Percentiles rank a stretch among this genome's conserved stretches.
phyloP scores from a whole-genome alignment of 2,329 filamentous ascomycete species.

The Phoma sp. region DNA sequence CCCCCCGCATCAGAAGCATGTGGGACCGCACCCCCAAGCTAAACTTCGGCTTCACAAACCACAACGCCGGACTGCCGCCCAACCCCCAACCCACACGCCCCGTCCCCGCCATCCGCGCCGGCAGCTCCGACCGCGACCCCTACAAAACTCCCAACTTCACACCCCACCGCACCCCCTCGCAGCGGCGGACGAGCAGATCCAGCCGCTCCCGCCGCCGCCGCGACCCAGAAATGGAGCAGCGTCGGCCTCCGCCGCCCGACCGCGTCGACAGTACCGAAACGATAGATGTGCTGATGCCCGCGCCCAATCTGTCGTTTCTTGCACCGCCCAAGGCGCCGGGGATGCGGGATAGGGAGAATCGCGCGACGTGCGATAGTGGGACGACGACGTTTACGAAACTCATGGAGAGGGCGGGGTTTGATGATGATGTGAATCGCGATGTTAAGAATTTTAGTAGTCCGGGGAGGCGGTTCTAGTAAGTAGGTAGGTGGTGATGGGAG shows the following conservation, averaged over 20 bases:
- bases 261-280: conserved; percentile 52
- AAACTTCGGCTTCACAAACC: conserved; percentile 33
- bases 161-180: conserved; percentile 30
- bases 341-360: conserved; percentile 42
- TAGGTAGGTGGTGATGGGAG: not conserved
- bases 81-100: conserved; percentile 23
- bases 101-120: conserved; percentile 38
- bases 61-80: conserved; percentile 24
- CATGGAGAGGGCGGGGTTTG: conserved; percentile 53
- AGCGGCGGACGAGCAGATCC: conserved; percentile 25
- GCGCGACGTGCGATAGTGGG: conserved; percentile 39
- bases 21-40: conserved; percentile 46
- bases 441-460: conserved; percentile 38
- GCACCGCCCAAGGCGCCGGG: conserved; percentile 41
- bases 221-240: conserved; percentile 13
- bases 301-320: conserved; percentile 40
- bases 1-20: conserved; percentile 44
- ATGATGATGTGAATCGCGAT: conserved; percentile 37
- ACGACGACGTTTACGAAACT: conserved; percentile 52
- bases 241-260: conserved; percentile 12
- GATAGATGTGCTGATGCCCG: conserved; percentile 54
- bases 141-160: conserved; percentile 43
- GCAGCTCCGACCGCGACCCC: conserved; percentile 37
- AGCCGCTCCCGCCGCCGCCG: conserved; percentile 15
- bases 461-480: conserved; percentile 5